A percentile compares a stretch with the other conserved stretches of the same genome.
Evolutionary conservation across 2,329 filamentous ascomycete species (phyloP).

Genomic region (Cryphonectria radicalis): DNA sequence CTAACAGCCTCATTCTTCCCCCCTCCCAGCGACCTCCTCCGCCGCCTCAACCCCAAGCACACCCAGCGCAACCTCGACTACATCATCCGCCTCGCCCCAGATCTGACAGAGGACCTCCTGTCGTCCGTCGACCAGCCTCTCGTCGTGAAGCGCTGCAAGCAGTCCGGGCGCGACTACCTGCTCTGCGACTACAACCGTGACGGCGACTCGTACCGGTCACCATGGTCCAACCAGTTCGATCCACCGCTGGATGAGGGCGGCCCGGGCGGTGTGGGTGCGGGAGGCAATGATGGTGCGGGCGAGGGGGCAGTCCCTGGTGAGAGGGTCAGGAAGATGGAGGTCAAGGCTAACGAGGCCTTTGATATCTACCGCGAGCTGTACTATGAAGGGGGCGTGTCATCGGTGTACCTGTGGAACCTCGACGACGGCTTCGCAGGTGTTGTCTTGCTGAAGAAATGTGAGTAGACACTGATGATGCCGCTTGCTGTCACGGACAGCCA

Average conservation of each 20-base stretch:
- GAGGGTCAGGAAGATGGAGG: slow-evolving; percentile 88
- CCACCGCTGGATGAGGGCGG: slow-evolving; percentile 74
- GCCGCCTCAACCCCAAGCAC: slow-evolving; percentile 93
- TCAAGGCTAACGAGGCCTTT: slow-evolving; percentile 93
- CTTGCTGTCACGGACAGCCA: background rate
- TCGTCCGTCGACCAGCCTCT: slow-evolving; percentile 97
- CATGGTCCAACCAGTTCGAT: slow-evolving; percentile 99
- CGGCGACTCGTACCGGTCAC: slow-evolving; percentile 94
- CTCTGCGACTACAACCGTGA: slow-evolving; percentile 99
- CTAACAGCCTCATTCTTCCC: slow-evolving; percentile 16
- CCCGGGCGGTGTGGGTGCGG: slow-evolving; percentile 54
- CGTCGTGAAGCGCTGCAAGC: slow-evolving; percentile 80
- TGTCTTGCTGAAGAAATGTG: slow-evolving; percentile 92
- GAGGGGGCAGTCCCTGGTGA: slow-evolving; percentile 90
- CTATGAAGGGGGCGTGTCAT: slow-evolving; percentile 94
- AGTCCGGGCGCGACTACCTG: slow-evolving; percentile 91
- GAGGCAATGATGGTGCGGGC: slow-evolving; percentile 61
- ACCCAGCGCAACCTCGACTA: slow-evolving; percentile 85
- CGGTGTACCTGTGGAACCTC: slow-evolving; percentile 97
- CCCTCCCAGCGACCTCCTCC: slow-evolving; percentile 83
- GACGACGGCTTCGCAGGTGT: slow-evolving; percentile 98
- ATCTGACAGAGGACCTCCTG: slow-evolving; percentile 95
- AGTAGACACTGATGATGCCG: slow-evolving; percentile 35
- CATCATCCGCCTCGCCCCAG: slow-evolving; percentile 86
- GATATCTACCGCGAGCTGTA: slow-evolving; percentile 97